Evolutionary conservation across 257 asterid genomes (phyloP).

Genomic region (Solanum arcanum): DNA sequence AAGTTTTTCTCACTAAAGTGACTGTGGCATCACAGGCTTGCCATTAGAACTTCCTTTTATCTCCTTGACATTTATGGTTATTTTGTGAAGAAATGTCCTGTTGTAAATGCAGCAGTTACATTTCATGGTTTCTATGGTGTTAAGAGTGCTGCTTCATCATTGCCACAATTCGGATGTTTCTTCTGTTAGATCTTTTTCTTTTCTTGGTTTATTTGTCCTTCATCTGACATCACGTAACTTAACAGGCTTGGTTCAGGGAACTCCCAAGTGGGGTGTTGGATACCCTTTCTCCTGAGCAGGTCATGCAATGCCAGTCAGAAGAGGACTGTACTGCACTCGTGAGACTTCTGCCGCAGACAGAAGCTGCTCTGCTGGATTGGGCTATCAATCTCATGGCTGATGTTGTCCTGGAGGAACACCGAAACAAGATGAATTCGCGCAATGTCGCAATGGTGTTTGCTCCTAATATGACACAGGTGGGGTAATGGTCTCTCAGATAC

Average conservation of each 20-base stretch:
- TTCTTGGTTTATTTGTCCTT: not conserved
- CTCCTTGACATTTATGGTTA: not conserved
- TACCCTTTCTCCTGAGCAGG: constrained; percentile 80
- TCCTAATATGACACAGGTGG: constrained; percentile 97
- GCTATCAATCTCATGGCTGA: constrained; percentile 92
- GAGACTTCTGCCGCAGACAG: constrained; percentile 74
- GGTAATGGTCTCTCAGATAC: not conserved
- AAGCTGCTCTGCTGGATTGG: constrained; percentile 86
- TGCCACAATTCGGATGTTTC: not conserved
- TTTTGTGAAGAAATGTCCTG: not conserved
- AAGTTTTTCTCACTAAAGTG: not conserved
- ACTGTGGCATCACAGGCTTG: not conserved
- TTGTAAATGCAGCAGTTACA: not conserved
- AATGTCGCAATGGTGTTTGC: constrained; percentile 98
- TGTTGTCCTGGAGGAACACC: constrained; percentile 71
- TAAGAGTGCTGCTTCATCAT: not conserved
- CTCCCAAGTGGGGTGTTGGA: constrained; percentile 92
- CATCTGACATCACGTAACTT: not conserved
- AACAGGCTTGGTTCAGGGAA: constrained; percentile 98
- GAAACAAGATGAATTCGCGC: constrained; percentile 88
- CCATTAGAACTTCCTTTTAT: not conserved
- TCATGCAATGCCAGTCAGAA: constrained; percentile 82
- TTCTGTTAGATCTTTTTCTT: not conserved
- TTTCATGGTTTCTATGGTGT: not conserved
- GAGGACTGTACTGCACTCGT: constrained; percentile 73